Base-by-base conservation (phyloP, 345 rosid species). In the Barbarea vulgaris region DNA sequence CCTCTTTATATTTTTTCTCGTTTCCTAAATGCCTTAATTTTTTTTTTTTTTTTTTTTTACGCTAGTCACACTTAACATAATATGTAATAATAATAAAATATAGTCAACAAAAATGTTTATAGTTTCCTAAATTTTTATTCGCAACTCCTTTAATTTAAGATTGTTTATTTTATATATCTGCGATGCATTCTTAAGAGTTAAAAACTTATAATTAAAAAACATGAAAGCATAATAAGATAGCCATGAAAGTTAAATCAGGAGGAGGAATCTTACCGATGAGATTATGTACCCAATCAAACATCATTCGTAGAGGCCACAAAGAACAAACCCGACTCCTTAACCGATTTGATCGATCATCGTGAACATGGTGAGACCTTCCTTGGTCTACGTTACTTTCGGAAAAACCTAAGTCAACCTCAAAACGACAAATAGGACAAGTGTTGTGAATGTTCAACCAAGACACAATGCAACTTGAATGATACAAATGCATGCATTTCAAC, bases 391-490 rank as follows among this genome's bases (percentile, higher is more conserved):
- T 50, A 39, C 54, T 15, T 39, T 46, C 61, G 0, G 19, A 41
- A 18, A 27, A 76, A 21, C 74, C 47, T 36, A 41, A 77, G 55
- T 21, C n/a, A 19, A 91, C 68, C 73, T 78, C 75, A 10, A 33
- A 75, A 0, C 96, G 94, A 59, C 97, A 93, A 37, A 89, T 86
- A 0, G 94, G 98, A 62, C 97, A 91, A 0, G 93, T 88, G 30
- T 86, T 88, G 69, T 87, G 89, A 53, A 88, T 69, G 69, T 63
- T 80, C 69, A 93, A 66, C 97, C 97, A 91, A 4, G 97, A 93
- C 5, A 84, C 36, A 42, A 93, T 86, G 73, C 98, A 91, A 7
- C 75, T 86, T 0, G 86, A 69, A 80, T 93, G 96, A 21, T 88
- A 93, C 46, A 88, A 54, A 78, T 93, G 98, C 60, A 81, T 71